Evolutionary conservation across 495 filamentous ascomycete species (phyloP).

Genomic region (Penicillium verhagenii): DNA sequence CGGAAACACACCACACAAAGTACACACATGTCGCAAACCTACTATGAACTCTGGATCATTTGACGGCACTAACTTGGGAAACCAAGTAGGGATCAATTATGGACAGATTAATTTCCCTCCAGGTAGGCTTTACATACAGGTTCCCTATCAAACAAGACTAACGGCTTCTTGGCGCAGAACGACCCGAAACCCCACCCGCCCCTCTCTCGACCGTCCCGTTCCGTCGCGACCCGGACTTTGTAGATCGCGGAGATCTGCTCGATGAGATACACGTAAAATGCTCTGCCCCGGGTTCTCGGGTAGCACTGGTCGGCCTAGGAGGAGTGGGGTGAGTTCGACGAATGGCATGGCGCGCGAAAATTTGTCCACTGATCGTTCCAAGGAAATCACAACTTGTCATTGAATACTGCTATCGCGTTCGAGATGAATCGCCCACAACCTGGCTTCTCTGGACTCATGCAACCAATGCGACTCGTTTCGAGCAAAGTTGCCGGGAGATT

Average conservation of each 20-base stretch:
- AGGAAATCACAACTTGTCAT: conserved; percentile 2
- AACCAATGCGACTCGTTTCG: neutral
- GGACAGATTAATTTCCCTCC: neutral
- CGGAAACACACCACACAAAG: no score
- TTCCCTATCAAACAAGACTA: neutral
- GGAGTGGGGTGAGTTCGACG: neutral
- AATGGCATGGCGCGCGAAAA: no score
- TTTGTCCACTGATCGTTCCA: neutral
- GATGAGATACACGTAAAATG: neutral
- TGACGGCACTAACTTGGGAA: neutral
- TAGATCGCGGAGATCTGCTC: neutral
- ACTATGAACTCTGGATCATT: no score
- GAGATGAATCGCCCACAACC: neutral
- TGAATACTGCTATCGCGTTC: neutral
- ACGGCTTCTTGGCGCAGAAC: neutral
- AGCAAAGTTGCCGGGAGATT: neutral
- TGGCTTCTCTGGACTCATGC: neutral
- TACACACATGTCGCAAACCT: no score
- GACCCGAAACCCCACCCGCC: neutral
- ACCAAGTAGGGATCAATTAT: neutral
- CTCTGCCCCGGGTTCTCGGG: neutral
- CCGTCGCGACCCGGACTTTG: neutral
- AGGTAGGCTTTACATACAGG: neutral
- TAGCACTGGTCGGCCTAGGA: neutral
- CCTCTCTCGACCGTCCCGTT: neutral